phyloP scores from a whole-genome alignment of 805 yeast species.

The Candida sphagnicola region DNA sequence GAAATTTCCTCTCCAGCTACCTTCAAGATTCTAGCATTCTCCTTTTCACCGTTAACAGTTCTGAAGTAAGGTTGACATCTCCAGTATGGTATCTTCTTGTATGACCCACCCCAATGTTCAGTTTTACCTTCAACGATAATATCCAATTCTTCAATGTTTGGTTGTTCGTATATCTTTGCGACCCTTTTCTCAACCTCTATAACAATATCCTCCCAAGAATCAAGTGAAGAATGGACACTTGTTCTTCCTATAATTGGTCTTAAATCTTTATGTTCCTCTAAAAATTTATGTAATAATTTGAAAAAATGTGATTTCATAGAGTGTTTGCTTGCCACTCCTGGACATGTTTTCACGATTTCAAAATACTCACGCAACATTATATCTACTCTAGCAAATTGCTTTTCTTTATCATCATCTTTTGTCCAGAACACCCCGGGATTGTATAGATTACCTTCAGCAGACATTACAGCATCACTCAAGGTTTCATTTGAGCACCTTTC shows the following conservation, averaged over 20 bases:
- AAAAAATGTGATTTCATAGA: constrained; percentile 94
- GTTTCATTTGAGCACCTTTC: constrained; percentile 61
- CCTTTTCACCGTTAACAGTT: constrained; percentile 71
- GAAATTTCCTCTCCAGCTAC: constrained; percentile 29
- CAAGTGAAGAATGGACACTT: constrained; percentile 34
- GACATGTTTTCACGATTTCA: constrained; percentile 63
- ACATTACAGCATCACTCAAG: constrained; percentile 88
- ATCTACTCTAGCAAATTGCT: constrained; percentile 83
- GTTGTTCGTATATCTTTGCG: constrained; percentile 46
- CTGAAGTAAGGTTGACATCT: constrained; percentile 95
- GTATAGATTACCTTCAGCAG: constrained; percentile 92
- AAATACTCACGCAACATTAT: constrained; percentile 78
- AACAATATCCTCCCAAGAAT: constrained; percentile 51
- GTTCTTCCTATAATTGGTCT: constrained; percentile 65
- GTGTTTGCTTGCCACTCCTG: constrained; percentile 68
- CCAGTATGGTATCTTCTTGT: constrained; percentile 88
- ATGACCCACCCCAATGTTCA: constrained; percentile 75
- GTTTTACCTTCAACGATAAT: constrained; percentile 48
- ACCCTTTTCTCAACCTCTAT: constrained; percentile 66
- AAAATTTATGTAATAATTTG: constrained; percentile 77
- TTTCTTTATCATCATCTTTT: constrained; percentile 47
- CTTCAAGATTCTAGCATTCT: constrained; percentile 32
- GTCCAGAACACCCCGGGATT: constrained; percentile 90
- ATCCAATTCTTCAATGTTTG: constrained; percentile 55
- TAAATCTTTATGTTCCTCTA: constrained; percentile 71